A percentile compares a stretch with the other conserved stretches of the same genome.
Conservation (phyloP, 768 basidiomycete species). For the Trametes gibbosa region DNA sequence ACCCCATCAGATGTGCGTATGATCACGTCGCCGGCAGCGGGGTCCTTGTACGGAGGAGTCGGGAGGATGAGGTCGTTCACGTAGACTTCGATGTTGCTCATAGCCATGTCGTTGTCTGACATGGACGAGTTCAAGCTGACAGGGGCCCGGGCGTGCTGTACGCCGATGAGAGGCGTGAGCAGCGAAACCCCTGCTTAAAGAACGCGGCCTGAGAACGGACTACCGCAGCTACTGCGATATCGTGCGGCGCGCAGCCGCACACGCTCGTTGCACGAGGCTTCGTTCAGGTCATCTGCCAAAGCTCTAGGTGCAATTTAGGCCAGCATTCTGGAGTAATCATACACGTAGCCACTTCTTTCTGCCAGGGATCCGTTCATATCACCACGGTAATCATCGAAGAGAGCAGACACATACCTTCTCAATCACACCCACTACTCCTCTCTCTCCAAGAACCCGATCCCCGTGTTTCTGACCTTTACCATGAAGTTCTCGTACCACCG, state of each 20-base stretch:
- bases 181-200: too few species aligned
- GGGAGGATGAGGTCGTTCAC: not conserved
- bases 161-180: too few species aligned
- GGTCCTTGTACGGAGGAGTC: not conserved
- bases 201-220: not conserved
- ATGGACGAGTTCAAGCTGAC: not conserved
- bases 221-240: not conserved
- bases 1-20: not conserved
- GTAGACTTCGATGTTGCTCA: not conserved
- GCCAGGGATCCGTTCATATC: too few species aligned
- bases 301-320: too few species aligned
- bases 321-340: not conserved
- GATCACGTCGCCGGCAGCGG: not conserved
- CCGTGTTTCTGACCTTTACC: constrained; percentile 20
- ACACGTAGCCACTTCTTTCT: not conserved
- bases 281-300: not conserved
- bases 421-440: constrained; percentile 4
- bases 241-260: too few species aligned
- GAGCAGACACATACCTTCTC: not conserved
- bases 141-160: too few species aligned
- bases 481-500: constrained; percentile 24
- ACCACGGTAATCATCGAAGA: not conserved
- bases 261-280: not conserved
- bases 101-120: not conserved
- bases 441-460: constrained; percentile 19